Conservation (phyloP, 202 grass and related monocot species). For the Hordeum pubiflorum region DNA sequence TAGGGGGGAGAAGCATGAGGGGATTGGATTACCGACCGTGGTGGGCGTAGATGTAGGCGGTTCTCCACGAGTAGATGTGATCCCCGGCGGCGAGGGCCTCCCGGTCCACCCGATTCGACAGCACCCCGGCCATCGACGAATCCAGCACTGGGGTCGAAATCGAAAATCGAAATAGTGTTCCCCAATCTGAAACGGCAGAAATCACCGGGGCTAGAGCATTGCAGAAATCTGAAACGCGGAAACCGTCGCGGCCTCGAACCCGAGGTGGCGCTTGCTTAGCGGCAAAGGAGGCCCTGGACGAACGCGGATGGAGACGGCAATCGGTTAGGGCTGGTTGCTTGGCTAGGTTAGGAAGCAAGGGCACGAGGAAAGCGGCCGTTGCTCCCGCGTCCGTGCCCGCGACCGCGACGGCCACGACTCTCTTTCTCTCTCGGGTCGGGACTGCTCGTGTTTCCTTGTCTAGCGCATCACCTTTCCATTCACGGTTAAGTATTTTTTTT, state of each 20-base stretch:
- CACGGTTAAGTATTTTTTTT: no score
- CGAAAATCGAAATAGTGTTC: not conserved
- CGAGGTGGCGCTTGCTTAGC: conserved; percentile 13
- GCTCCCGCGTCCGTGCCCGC: not conserved
- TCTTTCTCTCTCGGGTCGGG: no score
- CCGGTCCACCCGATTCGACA: conserved; percentile 61
- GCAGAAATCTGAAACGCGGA: not conserved
- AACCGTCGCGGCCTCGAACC: not conserved
- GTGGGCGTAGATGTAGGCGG: conserved; percentile 75
- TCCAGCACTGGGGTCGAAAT: not conserved
- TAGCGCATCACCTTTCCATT: no score
- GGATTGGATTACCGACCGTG: conserved; percentile 37
- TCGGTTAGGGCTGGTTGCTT: not conserved
- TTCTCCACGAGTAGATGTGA: conserved; percentile 86
- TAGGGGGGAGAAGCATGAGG: not conserved
- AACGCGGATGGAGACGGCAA: not conserved
- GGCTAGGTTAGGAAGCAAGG: not conserved
- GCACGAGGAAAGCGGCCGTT: not conserved
- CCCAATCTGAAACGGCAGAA: not conserved
- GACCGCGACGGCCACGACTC: not conserved
- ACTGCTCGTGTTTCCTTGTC: no score
- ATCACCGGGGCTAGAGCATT: not conserved
- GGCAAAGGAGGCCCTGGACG: not conserved
- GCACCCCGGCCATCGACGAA: conserved; percentile 27
- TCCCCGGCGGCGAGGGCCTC: conserved; percentile 51